Percentiles rank a stretch among this genome's conserved stretches.
phyloP scores from a whole-genome alignment of 805 yeast genomes.

The Kodamaea nitidulidarum region DNA sequence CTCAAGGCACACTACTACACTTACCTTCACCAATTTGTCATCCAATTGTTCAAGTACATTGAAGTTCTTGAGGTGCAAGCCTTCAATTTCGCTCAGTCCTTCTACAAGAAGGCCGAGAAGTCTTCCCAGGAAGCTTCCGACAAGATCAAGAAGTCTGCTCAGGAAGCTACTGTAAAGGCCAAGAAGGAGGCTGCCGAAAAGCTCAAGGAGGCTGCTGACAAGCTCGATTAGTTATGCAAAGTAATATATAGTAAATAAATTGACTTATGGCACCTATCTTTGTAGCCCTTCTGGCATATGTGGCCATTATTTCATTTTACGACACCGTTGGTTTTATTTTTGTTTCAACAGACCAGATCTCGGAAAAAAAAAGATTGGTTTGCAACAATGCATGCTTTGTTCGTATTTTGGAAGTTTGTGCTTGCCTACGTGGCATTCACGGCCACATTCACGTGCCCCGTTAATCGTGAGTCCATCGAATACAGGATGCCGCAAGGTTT shows the following conservation, averaged over 20 bases:
- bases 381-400: conserved; percentile 4
- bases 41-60: conserved; percentile 29
- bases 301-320: too few relatives aligned
- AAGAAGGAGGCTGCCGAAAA: too few relatives aligned
- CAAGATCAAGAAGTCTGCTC: not conserved
- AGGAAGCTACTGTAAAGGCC: not conserved
- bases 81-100: conserved; percentile 16
- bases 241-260: conserved; percentile 1
- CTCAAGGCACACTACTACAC: conserved; percentile 20
- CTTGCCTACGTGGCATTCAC: conserved; percentile 7
- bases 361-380: not conserved
- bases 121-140: not conserved
- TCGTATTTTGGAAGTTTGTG: conserved; percentile 2
- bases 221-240: not conserved
- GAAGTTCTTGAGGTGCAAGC: conserved; percentile 33
- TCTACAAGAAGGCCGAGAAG: conserved; percentile 4
- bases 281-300: too few relatives aligned
- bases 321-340: too few relatives aligned
- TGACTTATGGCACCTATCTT: too few relatives aligned
- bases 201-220: conserved; percentile 2
- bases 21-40: conserved; percentile 29
- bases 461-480: not conserved
- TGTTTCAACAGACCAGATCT: too few relatives aligned
- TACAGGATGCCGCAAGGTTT: conserved; percentile 2
- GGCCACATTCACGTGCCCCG: conserved; percentile 8